These are phyloP conservation scores for Silene vulgaris DNA, from an alignment of 179 eudicot genomes.

Conservation along the genomic window DNA sequence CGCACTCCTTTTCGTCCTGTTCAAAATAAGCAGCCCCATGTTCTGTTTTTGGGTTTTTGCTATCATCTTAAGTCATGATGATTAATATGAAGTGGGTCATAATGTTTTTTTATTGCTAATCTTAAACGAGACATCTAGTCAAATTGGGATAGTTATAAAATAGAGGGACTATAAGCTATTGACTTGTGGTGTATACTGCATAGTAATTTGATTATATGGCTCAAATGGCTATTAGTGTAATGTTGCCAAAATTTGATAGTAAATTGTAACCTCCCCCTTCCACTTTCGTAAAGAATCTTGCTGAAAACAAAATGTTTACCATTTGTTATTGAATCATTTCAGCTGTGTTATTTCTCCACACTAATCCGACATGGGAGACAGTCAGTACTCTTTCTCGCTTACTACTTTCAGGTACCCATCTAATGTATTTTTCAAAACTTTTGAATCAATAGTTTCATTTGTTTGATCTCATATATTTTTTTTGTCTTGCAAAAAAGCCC, in stretches of 20 bases:
- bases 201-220: too few relatives aligned
- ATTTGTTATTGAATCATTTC: not conserved
- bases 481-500: conserved; percentile 28
- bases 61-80: not conserved
- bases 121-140: not conserved
- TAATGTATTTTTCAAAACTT: too few relatives aligned
- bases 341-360: not conserved
- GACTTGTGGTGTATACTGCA: too few relatives aligned
- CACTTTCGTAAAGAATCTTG: not conserved
- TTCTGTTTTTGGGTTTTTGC: not conserved
- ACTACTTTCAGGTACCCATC: conserved; percentile 75
- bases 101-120: not conserved
- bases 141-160: not conserved
- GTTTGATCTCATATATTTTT: not conserved
- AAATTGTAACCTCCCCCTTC: not conserved
- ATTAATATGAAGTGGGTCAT: not conserved
- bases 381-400: conserved; percentile 89
- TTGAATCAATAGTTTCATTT: not conserved
- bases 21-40: too few relatives aligned
- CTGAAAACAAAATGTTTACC: not conserved
- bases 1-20: too few relatives aligned
- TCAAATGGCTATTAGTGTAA: not conserved
- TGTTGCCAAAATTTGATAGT: too few relatives aligned
- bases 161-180: too few relatives aligned
- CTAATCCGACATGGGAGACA: conserved; percentile 61